Conservation (phyloP, 495 filamentous ascomycete species). For the Bombardia bombarda region DNA sequence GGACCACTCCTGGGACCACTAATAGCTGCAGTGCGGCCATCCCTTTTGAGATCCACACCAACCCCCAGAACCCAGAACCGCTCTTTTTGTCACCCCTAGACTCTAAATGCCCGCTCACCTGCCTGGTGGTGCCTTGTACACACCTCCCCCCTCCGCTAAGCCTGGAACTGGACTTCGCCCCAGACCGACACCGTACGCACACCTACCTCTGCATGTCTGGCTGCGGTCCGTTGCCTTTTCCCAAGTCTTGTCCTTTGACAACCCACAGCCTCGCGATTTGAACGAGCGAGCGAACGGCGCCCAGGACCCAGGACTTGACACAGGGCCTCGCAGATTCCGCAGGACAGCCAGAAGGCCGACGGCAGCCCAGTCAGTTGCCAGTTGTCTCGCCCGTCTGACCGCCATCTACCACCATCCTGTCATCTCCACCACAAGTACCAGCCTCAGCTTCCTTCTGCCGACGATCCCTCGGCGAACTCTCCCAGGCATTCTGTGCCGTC, state of each 20-base stretch:
- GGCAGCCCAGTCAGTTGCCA: not conserved
- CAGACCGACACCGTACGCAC: not conserved
- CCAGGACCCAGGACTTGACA: not conserved
- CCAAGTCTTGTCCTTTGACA: no score
- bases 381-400: not conserved
- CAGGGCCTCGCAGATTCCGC: not conserved
- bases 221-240: not conserved
- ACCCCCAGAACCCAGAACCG: not conserved
- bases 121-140: not conserved
- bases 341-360: not conserved
- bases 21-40: not conserved
- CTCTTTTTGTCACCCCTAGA: not conserved
- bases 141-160: not conserved
- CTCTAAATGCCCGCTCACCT: not conserved
- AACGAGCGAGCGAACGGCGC: not conserved
- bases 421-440: not conserved
- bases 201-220: not conserved
- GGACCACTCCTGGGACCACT: no score
- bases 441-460: no score
- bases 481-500: slow-evolving; percentile 1
- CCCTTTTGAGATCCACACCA: slow-evolving; percentile 9
- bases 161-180: slow-evolving; percentile 1
- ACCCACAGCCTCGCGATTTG: no score
- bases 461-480: not conserved
- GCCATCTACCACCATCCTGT: not conserved